These are phyloP conservation scores for Clonostachys rosea DNA, from an alignment of 2,329 filamentous ascomycete genomes.

Conservation along the genomic window DNA sequence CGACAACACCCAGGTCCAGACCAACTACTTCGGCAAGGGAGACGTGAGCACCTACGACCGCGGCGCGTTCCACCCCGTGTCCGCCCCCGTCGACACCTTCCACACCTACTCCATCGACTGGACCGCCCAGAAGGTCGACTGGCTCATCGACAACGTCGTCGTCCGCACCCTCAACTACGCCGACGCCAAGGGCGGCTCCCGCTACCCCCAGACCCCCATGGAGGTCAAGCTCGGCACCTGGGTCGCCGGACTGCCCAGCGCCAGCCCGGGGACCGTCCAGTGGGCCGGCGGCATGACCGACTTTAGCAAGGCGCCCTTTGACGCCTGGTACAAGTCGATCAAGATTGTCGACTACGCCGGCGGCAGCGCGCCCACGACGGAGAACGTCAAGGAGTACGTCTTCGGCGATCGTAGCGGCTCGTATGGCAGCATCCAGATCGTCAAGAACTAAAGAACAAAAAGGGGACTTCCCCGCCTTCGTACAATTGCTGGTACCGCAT, in stretches of 20 bases:
- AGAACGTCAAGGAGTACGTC: conserved; percentile 43
- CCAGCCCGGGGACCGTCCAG: conserved; percentile 64
- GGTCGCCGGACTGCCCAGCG: conserved; percentile 53
- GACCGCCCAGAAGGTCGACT: conserved; percentile 58
- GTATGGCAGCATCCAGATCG: conserved; percentile 38
- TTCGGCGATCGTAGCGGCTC: conserved; percentile 45
- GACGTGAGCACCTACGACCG: conserved; percentile 68
- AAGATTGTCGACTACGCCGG: conserved; percentile 50
- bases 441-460: too few relatives aligned
- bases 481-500: too few relatives aligned
- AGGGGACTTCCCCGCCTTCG: too few relatives aligned
- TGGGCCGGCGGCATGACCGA: conserved; percentile 63
- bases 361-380: conserved; percentile 29
- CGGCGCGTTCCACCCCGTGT: conserved; percentile 55
- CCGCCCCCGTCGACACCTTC: conserved; percentile 46
- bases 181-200: conserved; percentile 51
- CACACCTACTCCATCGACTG: conserved; percentile 69
- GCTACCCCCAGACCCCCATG: conserved; percentile 72
- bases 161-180: conserved; percentile 58
- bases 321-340: conserved; percentile 52
- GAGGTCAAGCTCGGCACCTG: conserved; percentile 66
- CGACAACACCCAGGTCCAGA: conserved; percentile 70
- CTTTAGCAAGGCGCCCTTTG: conserved; percentile 47
- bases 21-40: conserved; percentile 80
- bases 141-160: conserved; percentile 57